Evolutionary conservation across 306 rosid genomes (phyloP).

Genomic region (Cicer pinnatifidum): DNA sequence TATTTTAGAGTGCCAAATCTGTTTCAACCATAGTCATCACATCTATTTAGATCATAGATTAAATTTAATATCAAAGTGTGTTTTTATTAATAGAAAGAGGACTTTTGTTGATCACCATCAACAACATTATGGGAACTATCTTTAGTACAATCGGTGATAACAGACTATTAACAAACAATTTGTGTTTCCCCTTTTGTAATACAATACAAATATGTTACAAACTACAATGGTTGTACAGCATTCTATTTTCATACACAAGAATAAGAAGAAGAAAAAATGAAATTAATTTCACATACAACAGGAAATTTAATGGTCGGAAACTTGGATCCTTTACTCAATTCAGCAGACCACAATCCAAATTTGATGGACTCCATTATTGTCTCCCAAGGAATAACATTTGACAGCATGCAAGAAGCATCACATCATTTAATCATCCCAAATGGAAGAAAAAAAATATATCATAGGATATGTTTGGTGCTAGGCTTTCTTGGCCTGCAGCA

Average conservation of each 20-base stretch:
- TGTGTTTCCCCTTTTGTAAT: constrained; percentile 17
- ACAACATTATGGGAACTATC: no score
- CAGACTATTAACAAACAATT: no score
- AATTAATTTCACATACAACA: constrained; percentile 52
- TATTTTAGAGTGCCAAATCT: not conserved
- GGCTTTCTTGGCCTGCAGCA: constrained; percentile 78
- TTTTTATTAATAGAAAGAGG: not conserved
- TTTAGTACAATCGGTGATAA: no score
- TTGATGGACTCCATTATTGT: constrained; percentile 37
- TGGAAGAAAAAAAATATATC: constrained; percentile 4
- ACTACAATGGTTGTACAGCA: constrained; percentile 43
- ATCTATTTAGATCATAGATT: not conserved
- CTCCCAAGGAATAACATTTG: constrained; percentile 38
- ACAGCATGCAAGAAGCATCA: constrained; percentile 35
- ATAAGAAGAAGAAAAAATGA: constrained; percentile 43
- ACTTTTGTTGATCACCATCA: no score
- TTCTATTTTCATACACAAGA: constrained; percentile 44
- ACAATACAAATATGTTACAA: constrained; percentile 25
- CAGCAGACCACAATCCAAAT: constrained; percentile 38
- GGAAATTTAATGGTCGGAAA: constrained; percentile 37
- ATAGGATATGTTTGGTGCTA: constrained; percentile 45
- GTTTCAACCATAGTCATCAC: not conserved
- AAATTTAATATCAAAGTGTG: not conserved
- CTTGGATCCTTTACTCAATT: constrained; percentile 40
- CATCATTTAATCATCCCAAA: constrained; percentile 36